Conservation (phyloP, 2,329 filamentous ascomycete genomes). For the Verruconis gallopava region DNA sequence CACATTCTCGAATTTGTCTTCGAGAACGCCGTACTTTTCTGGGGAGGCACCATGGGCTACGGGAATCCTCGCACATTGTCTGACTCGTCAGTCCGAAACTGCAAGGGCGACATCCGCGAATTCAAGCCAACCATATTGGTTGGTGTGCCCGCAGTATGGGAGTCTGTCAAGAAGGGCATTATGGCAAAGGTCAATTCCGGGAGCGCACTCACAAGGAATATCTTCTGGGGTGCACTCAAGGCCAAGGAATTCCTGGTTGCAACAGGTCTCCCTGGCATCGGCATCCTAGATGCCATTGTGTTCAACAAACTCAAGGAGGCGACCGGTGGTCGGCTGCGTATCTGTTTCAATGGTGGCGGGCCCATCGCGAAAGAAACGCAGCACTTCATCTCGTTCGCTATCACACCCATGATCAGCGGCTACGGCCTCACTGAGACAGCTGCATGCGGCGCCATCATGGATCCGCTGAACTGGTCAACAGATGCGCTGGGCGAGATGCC, state of each 20-base stretch:
- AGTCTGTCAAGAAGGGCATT: conserved; percentile 93
- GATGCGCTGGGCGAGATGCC: conserved; percentile 66
- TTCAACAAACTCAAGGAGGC: conserved; percentile 87
- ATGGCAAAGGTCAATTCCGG: conserved; percentile 62
- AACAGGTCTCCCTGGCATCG: conserved; percentile 50
- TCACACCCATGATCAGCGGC: conserved; percentile 87
- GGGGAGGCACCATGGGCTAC: conserved; percentile 87
- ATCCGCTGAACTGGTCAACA: conserved; percentile 73
- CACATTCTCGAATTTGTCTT: conserved; percentile 96
- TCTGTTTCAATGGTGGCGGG: conserved; percentile 89
- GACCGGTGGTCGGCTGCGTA: conserved; percentile 76
- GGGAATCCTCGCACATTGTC: conserved; percentile 82
- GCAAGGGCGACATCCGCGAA: conserved; percentile 84
- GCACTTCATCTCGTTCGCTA: conserved; percentile 79
- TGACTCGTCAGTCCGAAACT: conserved; percentile 76
- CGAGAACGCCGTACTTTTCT: conserved; percentile 79
- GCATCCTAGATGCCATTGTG: conserved; percentile 64
- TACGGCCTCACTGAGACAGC: conserved; percentile 93
- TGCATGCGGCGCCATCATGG: conserved; percentile 60
- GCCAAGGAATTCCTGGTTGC: conserved; percentile 48
- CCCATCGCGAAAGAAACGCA: conserved; percentile 80
- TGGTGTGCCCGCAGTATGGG: conserved; percentile 93
- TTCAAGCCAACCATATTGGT: conserved; percentile 81
- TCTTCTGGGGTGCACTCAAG: conserved; percentile 62
- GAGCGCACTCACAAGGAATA: conserved; percentile 54